phyloP scores from a whole-genome alignment of 495 filamentous ascomycete genomes.

The Aspergillus campestris region DNA sequence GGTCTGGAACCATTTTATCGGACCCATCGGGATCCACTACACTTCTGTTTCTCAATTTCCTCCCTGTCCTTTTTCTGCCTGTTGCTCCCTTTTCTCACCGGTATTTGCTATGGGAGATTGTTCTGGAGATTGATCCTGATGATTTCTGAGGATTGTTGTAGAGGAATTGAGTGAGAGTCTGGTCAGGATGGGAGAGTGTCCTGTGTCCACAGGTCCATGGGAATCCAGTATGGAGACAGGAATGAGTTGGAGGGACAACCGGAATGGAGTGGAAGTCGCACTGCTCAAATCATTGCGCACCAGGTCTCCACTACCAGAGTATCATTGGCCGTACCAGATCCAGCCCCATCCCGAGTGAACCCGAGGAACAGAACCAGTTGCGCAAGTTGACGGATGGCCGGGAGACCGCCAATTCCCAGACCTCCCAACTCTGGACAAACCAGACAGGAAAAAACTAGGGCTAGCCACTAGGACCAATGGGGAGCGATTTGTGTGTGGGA shows the following conservation, averaged over 20 bases:
- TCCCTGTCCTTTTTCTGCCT: background rate
- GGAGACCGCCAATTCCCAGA: conserved; percentile 1
- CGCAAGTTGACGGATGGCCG: conserved; percentile 3
- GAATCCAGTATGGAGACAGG: no score
- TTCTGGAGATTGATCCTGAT: no score
- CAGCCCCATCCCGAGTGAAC: conserved; percentile 20
- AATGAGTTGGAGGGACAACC: no score
- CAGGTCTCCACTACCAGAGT: background rate
- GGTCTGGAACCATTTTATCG: conserved; percentile 13
- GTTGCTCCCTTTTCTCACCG: no score
- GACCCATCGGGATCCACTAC: conserved; percentile 15
- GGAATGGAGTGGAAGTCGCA: no score
- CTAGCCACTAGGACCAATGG: conserved; percentile 25
- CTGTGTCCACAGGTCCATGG: no score
- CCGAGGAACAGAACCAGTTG: conserved; percentile 7
- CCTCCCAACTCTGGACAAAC: no score
- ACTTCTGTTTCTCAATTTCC: conserved; percentile 8
- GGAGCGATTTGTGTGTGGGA: conserved; percentile 21
- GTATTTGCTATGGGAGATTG: no score
- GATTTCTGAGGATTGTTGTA: no score
- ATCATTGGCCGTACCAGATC: conserved; percentile 16
- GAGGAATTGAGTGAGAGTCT: no score
- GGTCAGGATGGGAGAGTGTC: no score
- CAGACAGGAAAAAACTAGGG: no score
- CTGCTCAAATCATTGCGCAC: conserved; percentile 8